Evolutionary conservation across 2,329 filamentous ascomycete species (phyloP).

Genomic region (Cladosporium sp.): DNA sequence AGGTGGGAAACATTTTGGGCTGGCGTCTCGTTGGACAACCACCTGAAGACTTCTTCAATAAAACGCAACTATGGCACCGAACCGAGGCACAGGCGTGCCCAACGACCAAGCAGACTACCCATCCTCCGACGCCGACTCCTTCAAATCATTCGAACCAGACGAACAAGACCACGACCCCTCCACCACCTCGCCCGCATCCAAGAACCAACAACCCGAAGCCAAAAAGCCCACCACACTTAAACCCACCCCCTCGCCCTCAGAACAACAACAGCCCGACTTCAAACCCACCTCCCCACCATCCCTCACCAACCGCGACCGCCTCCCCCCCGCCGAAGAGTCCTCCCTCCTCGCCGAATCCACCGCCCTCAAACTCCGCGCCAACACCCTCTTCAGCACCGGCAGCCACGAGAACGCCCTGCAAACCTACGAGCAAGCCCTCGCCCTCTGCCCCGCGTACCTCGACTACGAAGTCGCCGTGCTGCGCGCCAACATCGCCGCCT

Average conservation of each 20-base stretch:
- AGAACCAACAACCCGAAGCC: not conserved
- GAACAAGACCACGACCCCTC: slow-evolving; percentile 6
- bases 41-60: too few species aligned
- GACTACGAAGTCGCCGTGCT: slow-evolving; percentile 85
- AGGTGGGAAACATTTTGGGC: too few species aligned
- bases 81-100: not conserved
- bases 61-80: not conserved
- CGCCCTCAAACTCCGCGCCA: slow-evolving; percentile 67
- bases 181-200: slow-evolving; percentile 9
- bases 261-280: not conserved
- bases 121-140: slow-evolving; percentile 20
- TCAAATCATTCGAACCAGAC: slow-evolving; percentile 27
- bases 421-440: slow-evolving; percentile 74
- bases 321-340: slow-evolving; percentile 41
- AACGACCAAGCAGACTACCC: slow-evolving; percentile 1
- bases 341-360: slow-evolving; percentile 65
- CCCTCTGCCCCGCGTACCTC: slow-evolving; percentile 73
- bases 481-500: slow-evolving; percentile 82
- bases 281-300: not conserved
- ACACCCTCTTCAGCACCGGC: slow-evolving; percentile 66
- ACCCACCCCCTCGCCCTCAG: not conserved
- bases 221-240: slow-evolving; percentile 1
- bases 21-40: too few species aligned
- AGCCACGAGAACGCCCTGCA: slow-evolving; percentile 72
- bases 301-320: slow-evolving; percentile 22